phyloP scores from a whole-genome alignment of 2,329 filamentous ascomycete genomes.

The Sporothrix dimorphospora region DNA sequence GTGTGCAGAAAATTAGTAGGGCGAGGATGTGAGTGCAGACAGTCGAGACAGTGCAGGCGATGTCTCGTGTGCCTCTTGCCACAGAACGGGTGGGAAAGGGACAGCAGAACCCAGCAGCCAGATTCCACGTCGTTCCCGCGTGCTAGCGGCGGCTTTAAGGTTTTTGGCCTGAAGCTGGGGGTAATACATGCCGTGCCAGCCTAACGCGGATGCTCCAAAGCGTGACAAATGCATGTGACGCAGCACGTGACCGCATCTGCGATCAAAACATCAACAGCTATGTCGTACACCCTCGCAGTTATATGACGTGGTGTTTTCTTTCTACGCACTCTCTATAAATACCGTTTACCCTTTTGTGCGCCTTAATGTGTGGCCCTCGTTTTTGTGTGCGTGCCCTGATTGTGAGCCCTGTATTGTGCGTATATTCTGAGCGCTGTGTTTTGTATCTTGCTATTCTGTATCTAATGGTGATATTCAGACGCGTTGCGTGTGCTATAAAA shows the following conservation, averaged over 20 bases:
- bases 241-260: not conserved
- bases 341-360: not conserved
- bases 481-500: too few species aligned
- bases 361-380: not conserved
- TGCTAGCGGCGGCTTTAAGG: slow-evolving; percentile 18
- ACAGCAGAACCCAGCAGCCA: not conserved
- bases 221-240: not conserved
- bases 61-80: slow-evolving; percentile 6
- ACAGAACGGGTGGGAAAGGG: slow-evolving; percentile 6
- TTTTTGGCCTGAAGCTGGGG: not conserved
- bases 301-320: too few species aligned
- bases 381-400: not conserved
- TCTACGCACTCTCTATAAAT: too few species aligned
- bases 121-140: slow-evolving; percentile 15
- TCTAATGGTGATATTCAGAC: too few species aligned
- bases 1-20: not conserved
- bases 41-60: not conserved
- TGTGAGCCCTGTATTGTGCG: not conserved
- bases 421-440: not conserved
- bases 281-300: too few species aligned
- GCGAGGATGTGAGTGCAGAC: not conserved
- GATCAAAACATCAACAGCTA: too few species aligned
- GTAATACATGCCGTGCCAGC: not conserved
- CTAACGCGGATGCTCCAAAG: not conserved
- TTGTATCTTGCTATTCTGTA: not conserved